Base-by-base conservation (phyloP, 2,329 filamentous ascomycete genomes). In the Cladorrhinum sp. region DNA sequence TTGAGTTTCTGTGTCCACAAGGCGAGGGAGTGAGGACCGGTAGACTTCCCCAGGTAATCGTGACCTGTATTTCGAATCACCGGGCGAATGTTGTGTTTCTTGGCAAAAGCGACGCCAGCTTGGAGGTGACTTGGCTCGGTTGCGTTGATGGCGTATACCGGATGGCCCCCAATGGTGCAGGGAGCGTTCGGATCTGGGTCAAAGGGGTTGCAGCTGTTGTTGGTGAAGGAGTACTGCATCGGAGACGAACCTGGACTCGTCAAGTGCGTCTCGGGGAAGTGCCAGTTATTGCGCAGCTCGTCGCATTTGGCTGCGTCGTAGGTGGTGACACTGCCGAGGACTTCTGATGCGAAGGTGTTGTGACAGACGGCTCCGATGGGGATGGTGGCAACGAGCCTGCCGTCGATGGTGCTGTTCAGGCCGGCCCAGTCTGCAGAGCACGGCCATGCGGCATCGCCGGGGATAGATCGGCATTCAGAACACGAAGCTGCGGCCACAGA, bases 371-470 rank as follows among this genome's bases (percentile, higher is more conserved):
- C 67, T 1, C 75, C 83, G 5, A 84, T 66, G 0, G 84, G 84
- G 1, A 79, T 69, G 0, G 80, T 84, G 3, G 76, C 74, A 23
- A 86, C 73, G 21, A 87, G 72, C 9, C 72, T 74, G 1, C 84
- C 84, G 14, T 72, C 70, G 1, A 86, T 73, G 1, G n/a, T 82
- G 79, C n/a, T 67, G 49, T 87, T 86, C 55, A 87, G 76, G 0
- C 61, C 53, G 6, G 70, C 65, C 83, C 84, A 87, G 8, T 70
- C 70, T 1, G 66, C 49, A 0, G 64, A 23, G 0, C 73, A 72
- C 0, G 84, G 84, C 85, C 85, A 87, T 67, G 77, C 79, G 1
- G 66, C 21, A 57, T 86, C 81, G 5, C 76, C 77, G 0, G 83
- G 82, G 16, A 62, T 39, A 16, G 14, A 55, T 16, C 53, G 53